Percentiles rank a stretch among this genome's conserved stretches.
These are phyloP conservation scores for Syncephalis plumigaleata DNA, from an alignment of 371 early-diverging fungal species.

Conservation along the genomic window DNA sequence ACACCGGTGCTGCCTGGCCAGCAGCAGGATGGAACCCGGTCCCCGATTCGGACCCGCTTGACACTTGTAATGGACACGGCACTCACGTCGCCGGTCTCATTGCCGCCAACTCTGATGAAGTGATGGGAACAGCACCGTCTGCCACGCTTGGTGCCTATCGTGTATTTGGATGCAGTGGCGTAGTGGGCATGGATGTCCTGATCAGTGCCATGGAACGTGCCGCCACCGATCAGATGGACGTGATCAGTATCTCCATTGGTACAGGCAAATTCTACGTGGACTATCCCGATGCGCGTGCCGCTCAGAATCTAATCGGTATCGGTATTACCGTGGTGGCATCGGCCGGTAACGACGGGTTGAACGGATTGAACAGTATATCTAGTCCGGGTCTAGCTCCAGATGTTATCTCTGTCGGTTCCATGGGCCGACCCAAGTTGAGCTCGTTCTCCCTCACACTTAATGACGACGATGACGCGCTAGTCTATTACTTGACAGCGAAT, in stretches of 20 bases:
- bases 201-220: constrained; percentile 41
- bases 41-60: constrained; percentile 31
- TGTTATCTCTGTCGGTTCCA: constrained; percentile 50
- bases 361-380: constrained; percentile 36
- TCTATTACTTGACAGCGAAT: too few species aligned
- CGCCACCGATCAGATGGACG: constrained; percentile 31
- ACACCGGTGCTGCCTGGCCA: constrained; percentile 2
- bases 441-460: too few species aligned
- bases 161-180: constrained; percentile 39
- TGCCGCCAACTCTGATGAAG: constrained; percentile 19
- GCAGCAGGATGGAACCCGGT: constrained; percentile 11
- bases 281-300: constrained; percentile 19
- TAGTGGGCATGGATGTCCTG: constrained; percentile 27
- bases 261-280: constrained; percentile 23
- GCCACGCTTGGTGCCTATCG: constrained; percentile 35
- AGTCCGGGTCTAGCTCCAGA: constrained; percentile 39
- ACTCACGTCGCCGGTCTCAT: constrained; percentile 41
- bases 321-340: constrained; percentile 32
- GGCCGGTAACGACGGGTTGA: constrained; percentile 49
- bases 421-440: constrained; percentile 23
- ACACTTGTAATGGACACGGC: constrained; percentile 26
- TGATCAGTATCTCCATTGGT: constrained; percentile 53
- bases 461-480: not conserved
- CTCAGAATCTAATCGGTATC: constrained; percentile 15
- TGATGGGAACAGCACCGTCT: constrained; percentile 39